Evolutionary conservation across 805 yeast genomes (phyloP).

Genomic region (Pichia nanzhaoensis): DNA sequence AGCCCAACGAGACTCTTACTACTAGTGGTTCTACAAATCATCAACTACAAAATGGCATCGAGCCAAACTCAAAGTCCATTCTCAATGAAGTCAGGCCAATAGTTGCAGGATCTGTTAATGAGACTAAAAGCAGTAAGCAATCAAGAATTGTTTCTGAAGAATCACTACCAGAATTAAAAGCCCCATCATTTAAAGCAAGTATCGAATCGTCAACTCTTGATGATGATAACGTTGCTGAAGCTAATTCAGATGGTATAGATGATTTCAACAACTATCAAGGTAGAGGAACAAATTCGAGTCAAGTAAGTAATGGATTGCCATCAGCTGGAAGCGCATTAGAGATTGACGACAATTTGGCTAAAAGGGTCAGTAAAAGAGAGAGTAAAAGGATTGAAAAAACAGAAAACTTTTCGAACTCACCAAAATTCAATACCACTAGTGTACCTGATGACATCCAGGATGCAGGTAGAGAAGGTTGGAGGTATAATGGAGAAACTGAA

Average conservation of each 20-base stretch:
- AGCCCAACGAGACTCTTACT: too few relatives aligned
- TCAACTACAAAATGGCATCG: too few relatives aligned
- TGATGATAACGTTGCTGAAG: not conserved
- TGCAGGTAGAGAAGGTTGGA: slow-evolving; percentile 55
- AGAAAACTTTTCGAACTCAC: not conserved
- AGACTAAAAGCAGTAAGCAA: not conserved
- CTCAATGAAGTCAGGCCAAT: too few relatives aligned
- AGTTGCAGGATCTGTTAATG: too few relatives aligned
- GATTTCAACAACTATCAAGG: slow-evolving; percentile 8
- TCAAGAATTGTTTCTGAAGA: not conserved
- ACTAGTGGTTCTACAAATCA: too few relatives aligned
- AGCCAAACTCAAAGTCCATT: too few relatives aligned
- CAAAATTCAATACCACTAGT: too few relatives aligned
- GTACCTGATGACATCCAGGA: slow-evolving; percentile 6
- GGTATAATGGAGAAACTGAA: slow-evolving; percentile 12
- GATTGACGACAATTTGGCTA: slow-evolving; percentile 12
- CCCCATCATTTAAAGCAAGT: not conserved
- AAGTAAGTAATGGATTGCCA: not conserved
- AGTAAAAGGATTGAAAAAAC: slow-evolving; percentile 2
- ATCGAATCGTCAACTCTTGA: not conserved
- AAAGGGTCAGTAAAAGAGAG: slow-evolving; percentile 11
- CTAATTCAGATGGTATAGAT: not conserved
- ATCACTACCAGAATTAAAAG: not conserved
- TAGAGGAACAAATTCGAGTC: not conserved
- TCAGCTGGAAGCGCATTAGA: slow-evolving; percentile 11